Base-by-base conservation (phyloP, 2,329 filamentous ascomycete genomes). In the Cordyceps fumosorosea region DNA sequence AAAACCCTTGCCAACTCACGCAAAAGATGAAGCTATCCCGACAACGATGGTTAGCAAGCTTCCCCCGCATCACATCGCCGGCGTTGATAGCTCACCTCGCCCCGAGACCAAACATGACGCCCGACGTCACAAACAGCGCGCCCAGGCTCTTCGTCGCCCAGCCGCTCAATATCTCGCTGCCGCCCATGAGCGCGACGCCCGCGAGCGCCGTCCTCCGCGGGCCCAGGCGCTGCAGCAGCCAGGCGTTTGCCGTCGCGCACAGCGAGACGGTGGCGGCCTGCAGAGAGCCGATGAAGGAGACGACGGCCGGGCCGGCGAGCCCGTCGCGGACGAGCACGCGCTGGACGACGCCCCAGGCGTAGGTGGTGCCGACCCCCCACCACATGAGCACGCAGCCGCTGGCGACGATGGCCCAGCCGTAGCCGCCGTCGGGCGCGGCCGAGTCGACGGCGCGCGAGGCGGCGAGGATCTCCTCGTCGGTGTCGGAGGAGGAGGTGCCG, bases 311-410 rank as follows among this genome's bases (percentile, higher is more conserved):
- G 0, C 77, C 76, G 0, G 77, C 77, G 1, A 85, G 71, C 0
- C 75, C 74, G 11, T 78, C 72, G 40, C 79, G 71, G 3, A 85
- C 78, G 1, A 88, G 76, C 0, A 79, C 83, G 4, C 77, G 76
- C 70, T 88, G 85, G 53, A 87, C 73, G 0, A 88, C 78, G 26
- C 84, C 85, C 84, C 84, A 88, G 65, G 77, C 78, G 67, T 84
- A 85, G 8, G 77, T 77, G 0, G 78, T 82, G 56, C 84, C 84
- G 55, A 82, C 78, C 57, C 80, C 77, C 82, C 81, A 84, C 75
- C 82, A 87, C 2, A 80, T 77, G 12, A 85, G 67, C 1, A 82
- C 67, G 2, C 79, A 77, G 65, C 80, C 83, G 37, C 75, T 76
- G 3, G 71, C 72, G 26, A 87, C 80, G 8, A 86, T 75, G 16